phyloP scores from a whole-genome alignment of 75 land plant genomes.

The Ceratopteris richardii region DNA sequence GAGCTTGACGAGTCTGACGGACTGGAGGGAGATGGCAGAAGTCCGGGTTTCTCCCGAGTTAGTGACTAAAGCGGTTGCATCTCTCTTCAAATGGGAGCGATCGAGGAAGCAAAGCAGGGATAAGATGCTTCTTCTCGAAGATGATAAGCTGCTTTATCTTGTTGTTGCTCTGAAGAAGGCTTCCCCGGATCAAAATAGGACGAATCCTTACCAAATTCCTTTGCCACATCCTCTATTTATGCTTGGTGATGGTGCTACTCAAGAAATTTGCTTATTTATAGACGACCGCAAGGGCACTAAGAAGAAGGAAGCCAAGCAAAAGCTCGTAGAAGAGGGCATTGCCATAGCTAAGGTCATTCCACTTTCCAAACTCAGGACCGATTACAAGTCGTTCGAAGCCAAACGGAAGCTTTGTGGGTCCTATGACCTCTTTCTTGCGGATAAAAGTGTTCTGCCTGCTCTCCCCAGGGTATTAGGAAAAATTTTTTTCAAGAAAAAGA shows the following conservation, averaged over 20 bases:
- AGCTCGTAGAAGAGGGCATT: slow-evolving; percentile 34
- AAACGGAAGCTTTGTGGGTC: slow-evolving; percentile 77
- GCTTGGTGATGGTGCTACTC: slow-evolving; percentile 11
- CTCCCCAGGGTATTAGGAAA: slow-evolving; percentile 59
- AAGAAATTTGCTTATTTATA: slow-evolving; percentile 57
- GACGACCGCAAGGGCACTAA: slow-evolving; percentile 39
- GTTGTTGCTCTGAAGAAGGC: slow-evolving; percentile 45
- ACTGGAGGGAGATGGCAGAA: too few species aligned
- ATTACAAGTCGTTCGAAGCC: slow-evolving; percentile 49
- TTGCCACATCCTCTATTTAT: slow-evolving; percentile 57
- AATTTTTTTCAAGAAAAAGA: slow-evolving; percentile 70
- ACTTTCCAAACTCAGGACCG: slow-evolving; percentile 53
- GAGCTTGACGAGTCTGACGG: too few species aligned
- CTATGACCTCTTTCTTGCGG: slow-evolving; percentile 45
- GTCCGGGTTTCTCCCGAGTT: neutral
- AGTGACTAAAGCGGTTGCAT: slow-evolving; percentile 28
- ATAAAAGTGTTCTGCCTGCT: slow-evolving; percentile 25
- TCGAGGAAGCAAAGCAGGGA: slow-evolving; percentile 19
- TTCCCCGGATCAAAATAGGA: slow-evolving; percentile 33
- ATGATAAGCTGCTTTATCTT: slow-evolving; percentile 59
- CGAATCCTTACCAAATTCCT: slow-evolving; percentile 44
- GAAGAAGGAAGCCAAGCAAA: slow-evolving; percentile 26
- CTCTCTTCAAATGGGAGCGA: slow-evolving; percentile 47
- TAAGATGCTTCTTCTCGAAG: slow-evolving; percentile 45
- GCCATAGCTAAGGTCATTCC: slow-evolving; percentile 51